A percentile compares a stretch with the other conserved stretches of the same genome.
Conservation (phyloP, 768 basidiomycete species). For the Lactifluus hygrophoroides region DNA sequence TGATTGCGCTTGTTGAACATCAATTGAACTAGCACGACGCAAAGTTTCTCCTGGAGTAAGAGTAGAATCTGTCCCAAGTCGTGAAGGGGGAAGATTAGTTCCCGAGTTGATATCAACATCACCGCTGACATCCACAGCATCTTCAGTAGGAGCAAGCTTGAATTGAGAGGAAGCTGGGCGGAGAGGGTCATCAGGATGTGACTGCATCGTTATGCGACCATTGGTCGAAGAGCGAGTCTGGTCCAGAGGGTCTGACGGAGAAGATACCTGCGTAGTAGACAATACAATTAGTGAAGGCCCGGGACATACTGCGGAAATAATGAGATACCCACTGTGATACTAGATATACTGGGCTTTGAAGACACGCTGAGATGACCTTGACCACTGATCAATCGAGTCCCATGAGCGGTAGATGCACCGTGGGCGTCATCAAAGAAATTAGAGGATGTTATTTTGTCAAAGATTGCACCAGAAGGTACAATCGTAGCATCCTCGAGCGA, state of each 20-base stretch:
- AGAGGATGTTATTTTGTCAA: conserved; percentile 7
- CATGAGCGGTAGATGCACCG: background rate
- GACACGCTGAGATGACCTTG: background rate
- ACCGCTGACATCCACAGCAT: background rate
- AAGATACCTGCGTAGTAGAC: background rate
- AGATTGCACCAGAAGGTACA: background rate
- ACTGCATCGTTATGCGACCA: background rate
- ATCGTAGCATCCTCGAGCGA: conserved; percentile 12
- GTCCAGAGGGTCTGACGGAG: background rate
- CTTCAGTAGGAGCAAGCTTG: background rate
- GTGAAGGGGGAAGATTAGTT: background rate
- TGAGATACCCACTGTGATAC: background rate
- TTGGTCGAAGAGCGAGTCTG: background rate
- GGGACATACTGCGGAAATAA: background rate
- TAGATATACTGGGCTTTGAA: background rate
- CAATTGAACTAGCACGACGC: background rate
- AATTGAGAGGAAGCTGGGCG: background rate
- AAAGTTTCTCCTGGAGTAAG: background rate
- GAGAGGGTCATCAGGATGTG: background rate
- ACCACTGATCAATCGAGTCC: background rate
- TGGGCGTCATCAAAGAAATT: conserved; percentile 5
- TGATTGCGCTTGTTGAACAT: background rate
- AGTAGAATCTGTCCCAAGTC: background rate
- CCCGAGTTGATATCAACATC: background rate
- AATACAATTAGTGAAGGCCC: background rate